Evolutionary conservation across 306 rosid species (phyloP).

Genomic region (Gastrolobium villosum): DNA sequence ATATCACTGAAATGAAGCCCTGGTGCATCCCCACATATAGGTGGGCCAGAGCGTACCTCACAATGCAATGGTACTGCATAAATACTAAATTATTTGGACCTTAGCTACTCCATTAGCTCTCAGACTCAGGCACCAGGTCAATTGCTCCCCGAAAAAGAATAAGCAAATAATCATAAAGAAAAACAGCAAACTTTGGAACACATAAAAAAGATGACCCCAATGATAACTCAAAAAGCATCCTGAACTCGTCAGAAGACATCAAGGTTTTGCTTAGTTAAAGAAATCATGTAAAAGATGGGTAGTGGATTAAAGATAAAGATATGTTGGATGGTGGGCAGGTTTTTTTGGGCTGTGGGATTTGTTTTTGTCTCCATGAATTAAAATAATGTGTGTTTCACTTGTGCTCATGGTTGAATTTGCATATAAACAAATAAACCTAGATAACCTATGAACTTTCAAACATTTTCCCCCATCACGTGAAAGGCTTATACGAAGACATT

Average conservation of each 20-base stretch:
- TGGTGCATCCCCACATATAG: background rate
- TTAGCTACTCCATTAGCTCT: conserved; percentile 17
- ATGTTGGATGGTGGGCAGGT: conserved; percentile 67
- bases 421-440: conserved; percentile 18
- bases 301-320: conserved; percentile 55
- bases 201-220: background rate
- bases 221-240: background rate
- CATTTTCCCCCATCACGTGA: conserved; percentile 45
- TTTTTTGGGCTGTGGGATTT: conserved; percentile 60
- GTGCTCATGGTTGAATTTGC: conserved; percentile 39
- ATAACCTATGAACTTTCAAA: conserved; percentile 28
- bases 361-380: conserved; percentile 40
- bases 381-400: conserved; percentile 34
- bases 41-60: background rate
- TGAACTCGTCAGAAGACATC: conserved; percentile 29
- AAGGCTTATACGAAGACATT: background rate
- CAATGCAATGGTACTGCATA: background rate
- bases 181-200: background rate
- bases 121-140: background rate
- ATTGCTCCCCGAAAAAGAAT: background rate
- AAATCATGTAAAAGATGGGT: conserved; percentile 34
- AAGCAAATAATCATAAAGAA: background rate
- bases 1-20: conserved; percentile 2
- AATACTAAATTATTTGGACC: background rate
- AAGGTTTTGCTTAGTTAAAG: too few species aligned